Base-by-base conservation (phyloP, 2,329 filamentous ascomycete genomes). In the Paraphaeosphaeria sporulosa region DNA sequence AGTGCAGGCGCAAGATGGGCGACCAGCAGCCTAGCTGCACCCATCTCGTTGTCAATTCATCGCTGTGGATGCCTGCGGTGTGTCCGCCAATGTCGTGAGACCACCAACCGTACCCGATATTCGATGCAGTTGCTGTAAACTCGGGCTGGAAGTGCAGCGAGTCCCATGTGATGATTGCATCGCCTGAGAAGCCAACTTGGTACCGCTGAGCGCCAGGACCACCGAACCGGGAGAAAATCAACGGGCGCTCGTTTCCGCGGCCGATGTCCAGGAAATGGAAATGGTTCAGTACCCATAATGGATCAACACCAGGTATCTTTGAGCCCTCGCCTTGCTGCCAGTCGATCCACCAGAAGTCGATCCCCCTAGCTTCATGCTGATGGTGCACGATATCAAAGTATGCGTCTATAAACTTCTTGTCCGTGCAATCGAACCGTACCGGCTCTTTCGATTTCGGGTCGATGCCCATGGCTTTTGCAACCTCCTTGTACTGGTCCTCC, bases 101-200 rank as follows among this genome's bases (percentile, higher is more conserved):
- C 87, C 87, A 90, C 87, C 87, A 89, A 2, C 87, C 87, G 63
- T 87, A 90, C 0, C 87, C 87, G 60, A 90, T 88, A 71, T 90
- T 90, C 10, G 86, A 87, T 0, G 87, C 86, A 0, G 85, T 89
- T 3, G 86, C 85, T 0, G 88, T 90, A 67, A 90, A 90, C 67
- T 90, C 87, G 7, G 87, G 87, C 70, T 90, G 88, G 74, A 89
- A 90, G 15, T 81, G 72, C 17, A 90, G 80, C 0, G 85, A 87
- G 0, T 80, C 83, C 87, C 87, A 90, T 0, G 85, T 85, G 19
- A 85, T 83, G 47, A 86, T 73, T 0, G 84, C 84, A 64, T 90
- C 87, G 0, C 87, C 87, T 0, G 87, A 89, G 69, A 90, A 90
- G 0, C 87, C 87, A 23, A 89, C 80, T 0, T 88, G 87, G 60